Base-by-base conservation (phyloP, 2,329 filamentous ascomycete species). In the Aplosporella prunicola region DNA sequence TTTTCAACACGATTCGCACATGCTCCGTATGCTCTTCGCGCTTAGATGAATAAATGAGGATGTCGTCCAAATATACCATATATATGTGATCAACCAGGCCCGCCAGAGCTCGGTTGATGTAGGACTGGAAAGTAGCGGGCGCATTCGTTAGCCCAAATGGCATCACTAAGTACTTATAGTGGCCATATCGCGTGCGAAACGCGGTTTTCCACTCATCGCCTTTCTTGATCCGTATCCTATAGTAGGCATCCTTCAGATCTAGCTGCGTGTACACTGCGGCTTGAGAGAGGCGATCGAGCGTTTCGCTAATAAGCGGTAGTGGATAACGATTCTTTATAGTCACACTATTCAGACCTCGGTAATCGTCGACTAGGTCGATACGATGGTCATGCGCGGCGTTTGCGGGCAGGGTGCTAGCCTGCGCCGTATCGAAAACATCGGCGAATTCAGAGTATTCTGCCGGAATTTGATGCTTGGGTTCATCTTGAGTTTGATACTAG, bases 101-200 rank as follows among this genome's bases (percentile, higher is more conserved):
- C 17, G 24, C 20, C 36, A 53, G 29, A 13, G 43, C 22, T 7
- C 29, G 24, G 36, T 50, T 47, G 28, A 51, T 47, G 32, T 42
- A 47, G 17, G 9, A 13, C 42, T 50, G 44, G 26, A 42, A 50
- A 2, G 32, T 45, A 2, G 29, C 35, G 29, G 33, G 50, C 0
- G 41, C 40, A 20, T 53, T 52, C 9, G 38, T 40, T 16, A 56
- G 41, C 9, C 51, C 37, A 20, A 56, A 47, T 1, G 38, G 51
- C 22, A 54, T 50, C 4, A 53, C 44, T 32, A 41, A 10, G 28
- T 45, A 54, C 26, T 54, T 32, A 35, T 42, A 54, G 9, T 41
- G 38, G 17, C 52, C 29, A 30, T 50, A 51, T 6, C 40, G 31
- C 22, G 39, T 49, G 4, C 32, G 20, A 22, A 51, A 49, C 27